phyloP scores from a whole-genome alignment of 345 rosid genomes.

The Jatropha curcas region DNA sequence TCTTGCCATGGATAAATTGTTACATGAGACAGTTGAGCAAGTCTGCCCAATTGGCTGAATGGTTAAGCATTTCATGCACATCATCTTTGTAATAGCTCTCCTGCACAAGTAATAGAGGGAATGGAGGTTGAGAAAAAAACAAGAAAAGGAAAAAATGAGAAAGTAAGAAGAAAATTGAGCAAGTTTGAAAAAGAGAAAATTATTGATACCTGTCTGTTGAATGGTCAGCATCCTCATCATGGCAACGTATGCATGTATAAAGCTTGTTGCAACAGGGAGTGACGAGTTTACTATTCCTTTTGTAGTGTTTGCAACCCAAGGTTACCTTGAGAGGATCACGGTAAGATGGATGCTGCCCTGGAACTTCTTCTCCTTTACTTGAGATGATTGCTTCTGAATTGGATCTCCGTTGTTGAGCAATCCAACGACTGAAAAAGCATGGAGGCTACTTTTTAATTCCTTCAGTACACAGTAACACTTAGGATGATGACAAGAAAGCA shows the following conservation, averaged over 20 bases:
- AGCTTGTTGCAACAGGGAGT: slow-evolving; percentile 69
- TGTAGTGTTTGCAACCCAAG: slow-evolving; percentile 81
- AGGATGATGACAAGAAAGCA: slow-evolving; percentile 3
- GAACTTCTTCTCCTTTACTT: slow-evolving; percentile 43
- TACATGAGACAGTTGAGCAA: slow-evolving; percentile 60
- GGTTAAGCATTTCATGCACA: slow-evolving; percentile 81
- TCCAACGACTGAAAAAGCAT: slow-evolving; percentile 74
- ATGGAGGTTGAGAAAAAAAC: background rate
- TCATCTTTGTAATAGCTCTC: slow-evolving; percentile 64
- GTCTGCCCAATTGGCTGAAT: slow-evolving; percentile 61
- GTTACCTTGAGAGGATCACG: slow-evolving; percentile 38
- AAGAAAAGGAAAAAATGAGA: background rate
- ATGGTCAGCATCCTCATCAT: slow-evolving; percentile 79
- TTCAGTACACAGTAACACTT: background rate
- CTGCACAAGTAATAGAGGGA: slow-evolving; percentile 34
- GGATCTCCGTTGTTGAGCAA: slow-evolving; percentile 44
- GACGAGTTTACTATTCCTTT: slow-evolving; percentile 71
- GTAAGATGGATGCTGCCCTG: slow-evolving; percentile 61
- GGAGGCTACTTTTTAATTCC: slow-evolving; percentile 31
- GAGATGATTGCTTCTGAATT: slow-evolving; percentile 27
- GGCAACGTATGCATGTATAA: slow-evolving; percentile 74
- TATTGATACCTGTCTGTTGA: slow-evolving; percentile 56
- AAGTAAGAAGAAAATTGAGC: slow-evolving; percentile 2
- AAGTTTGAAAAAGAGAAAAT: background rate
- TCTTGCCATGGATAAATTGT: slow-evolving; percentile 60